These are phyloP conservation scores for Wickerhamomyces pijperi DNA, from an alignment of 805 yeast genomes.

Conservation along the genomic window DNA sequence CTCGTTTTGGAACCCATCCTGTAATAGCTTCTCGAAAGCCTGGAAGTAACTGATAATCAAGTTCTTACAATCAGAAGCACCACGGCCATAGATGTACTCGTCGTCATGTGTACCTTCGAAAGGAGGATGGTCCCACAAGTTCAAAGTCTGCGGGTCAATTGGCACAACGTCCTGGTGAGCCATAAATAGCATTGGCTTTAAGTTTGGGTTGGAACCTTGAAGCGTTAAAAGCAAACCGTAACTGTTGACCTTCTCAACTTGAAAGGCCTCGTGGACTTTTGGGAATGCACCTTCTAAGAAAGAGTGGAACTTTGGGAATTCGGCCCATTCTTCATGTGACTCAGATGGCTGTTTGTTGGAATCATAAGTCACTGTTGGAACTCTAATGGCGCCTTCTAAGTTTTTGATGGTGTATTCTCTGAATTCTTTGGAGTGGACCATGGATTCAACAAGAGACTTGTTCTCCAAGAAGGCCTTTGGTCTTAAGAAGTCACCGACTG, in stretches of 20 bases:
- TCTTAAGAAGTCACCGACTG: not conserved
- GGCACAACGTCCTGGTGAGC: conserved; percentile 84
- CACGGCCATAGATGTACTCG: conserved; percentile 57
- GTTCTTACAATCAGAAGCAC: conserved; percentile 64
- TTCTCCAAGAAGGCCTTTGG: conserved; percentile 7
- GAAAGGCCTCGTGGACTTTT: conserved; percentile 31
- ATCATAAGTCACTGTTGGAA: conserved; percentile 11
- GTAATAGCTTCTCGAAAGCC: conserved; percentile 40
- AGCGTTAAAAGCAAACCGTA: conserved; percentile 56
- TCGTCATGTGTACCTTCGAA: conserved; percentile 59
- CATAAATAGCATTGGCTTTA: conserved; percentile 58
- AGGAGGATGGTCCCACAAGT: conserved; percentile 57
- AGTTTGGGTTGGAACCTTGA: conserved; percentile 36
- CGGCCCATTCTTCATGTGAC: conserved; percentile 22
- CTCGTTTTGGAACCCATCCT: conserved; percentile 34
- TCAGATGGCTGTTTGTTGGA: conserved; percentile 12
- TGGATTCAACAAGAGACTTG: conserved; percentile 6
- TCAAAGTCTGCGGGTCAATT: conserved; percentile 43
- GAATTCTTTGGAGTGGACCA: conserved; percentile 7
- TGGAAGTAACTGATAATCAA: conserved; percentile 52
- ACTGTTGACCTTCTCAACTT: conserved; percentile 45
- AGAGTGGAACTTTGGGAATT: conserved; percentile 30
- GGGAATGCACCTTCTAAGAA: conserved; percentile 50
- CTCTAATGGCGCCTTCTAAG: conserved; percentile 6
- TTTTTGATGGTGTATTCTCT: conserved; percentile 5